Conservation (phyloP, 768 basidiomycete genomes). For the Peribolospora baueri region DNA sequence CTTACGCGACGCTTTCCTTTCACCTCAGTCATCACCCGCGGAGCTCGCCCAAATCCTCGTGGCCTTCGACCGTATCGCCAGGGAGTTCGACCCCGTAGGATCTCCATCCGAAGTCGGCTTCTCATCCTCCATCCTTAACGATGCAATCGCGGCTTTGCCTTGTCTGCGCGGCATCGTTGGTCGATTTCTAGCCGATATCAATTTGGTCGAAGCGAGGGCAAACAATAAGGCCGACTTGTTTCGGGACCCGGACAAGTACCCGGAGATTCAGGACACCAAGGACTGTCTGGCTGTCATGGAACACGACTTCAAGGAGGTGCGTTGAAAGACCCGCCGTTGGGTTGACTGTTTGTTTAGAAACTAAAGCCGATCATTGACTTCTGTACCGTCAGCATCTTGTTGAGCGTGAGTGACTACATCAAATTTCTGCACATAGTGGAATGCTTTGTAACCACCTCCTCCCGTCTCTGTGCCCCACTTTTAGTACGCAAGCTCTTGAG, state of each 20-base stretch:
- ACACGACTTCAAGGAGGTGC: constrained; percentile 37
- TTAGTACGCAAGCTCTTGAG: constrained; percentile 47
- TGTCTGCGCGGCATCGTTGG: constrained; percentile 32
- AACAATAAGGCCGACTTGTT: constrained; percentile 50
- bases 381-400: too few relatives aligned
- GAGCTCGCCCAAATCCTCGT: constrained; percentile 53
- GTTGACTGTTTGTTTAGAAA: background rate
- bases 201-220: constrained; percentile 36
- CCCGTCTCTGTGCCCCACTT: too few relatives aligned
- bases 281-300: constrained; percentile 16
- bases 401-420: too few relatives aligned
- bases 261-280: constrained; percentile 21
- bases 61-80: constrained; percentile 46
- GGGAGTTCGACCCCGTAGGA: constrained; percentile 32
- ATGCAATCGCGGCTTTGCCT: constrained; percentile 45
- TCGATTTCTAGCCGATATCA: constrained; percentile 32
- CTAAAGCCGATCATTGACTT: too few relatives aligned
- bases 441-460: too few relatives aligned
- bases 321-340: background rate
- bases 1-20: constrained; percentile 18
- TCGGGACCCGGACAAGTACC: constrained; percentile 31
- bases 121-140: constrained; percentile 39
- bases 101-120: constrained; percentile 31
- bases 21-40: constrained; percentile 38
- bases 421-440: too few relatives aligned